Evolutionary conservation across 768 basidiomycete genomes (phyloP), one percentile per base, ranked within the genome.

Genomic region (Auriculariales sp.): DNA sequence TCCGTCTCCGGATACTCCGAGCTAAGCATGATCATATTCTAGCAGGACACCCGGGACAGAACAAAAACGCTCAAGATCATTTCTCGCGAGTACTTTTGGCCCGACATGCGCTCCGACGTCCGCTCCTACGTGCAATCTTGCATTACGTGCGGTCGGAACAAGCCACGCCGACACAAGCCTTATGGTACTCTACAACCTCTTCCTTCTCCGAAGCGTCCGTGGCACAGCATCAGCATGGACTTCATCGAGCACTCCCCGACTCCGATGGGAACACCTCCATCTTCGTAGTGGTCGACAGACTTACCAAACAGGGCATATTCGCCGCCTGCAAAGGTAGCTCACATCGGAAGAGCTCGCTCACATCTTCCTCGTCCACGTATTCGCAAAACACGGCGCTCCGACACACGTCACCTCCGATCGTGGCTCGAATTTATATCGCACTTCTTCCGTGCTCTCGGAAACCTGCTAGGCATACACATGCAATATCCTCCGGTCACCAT

Each of bases 281-380:
- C 47, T 55, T 69, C 36, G 64, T 68, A 4, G 51, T 74, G 24
- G 64, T 66, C 22, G 64, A 71, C 53, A 55, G 64, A 3, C 53
- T 74, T 32, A 68, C 69, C n/a, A 66, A 68, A 44, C 59, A 59
- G 51, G 66, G 63, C 1, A 64, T 70, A 49, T 74, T 76, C 54
- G 63, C 74, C 28, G 68, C 70, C 0, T 55, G 58, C 45, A 49
- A 53, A 30, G 53, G 66, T 22, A 54, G 51, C 6, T 65, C 32
- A 56, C 55, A 12, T 56, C 69, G 1, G 45, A 53, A 1, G 61
- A 66, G n/a, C 56, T 71, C 56, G 71, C 19, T 51, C 65, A 49
- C 64, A 46, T 71, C 2, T 72, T 68, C 55, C 61, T 70, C 12
- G 54, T 63, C 19, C 58, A 61, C 28, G 58, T 71, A 28, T 71